Percentiles rank a stretch among this genome's conserved stretches.
Evolutionary conservation across 2,329 filamentous ascomycete species (phyloP).

Genomic region (Cryphonectria japonica): DNA sequence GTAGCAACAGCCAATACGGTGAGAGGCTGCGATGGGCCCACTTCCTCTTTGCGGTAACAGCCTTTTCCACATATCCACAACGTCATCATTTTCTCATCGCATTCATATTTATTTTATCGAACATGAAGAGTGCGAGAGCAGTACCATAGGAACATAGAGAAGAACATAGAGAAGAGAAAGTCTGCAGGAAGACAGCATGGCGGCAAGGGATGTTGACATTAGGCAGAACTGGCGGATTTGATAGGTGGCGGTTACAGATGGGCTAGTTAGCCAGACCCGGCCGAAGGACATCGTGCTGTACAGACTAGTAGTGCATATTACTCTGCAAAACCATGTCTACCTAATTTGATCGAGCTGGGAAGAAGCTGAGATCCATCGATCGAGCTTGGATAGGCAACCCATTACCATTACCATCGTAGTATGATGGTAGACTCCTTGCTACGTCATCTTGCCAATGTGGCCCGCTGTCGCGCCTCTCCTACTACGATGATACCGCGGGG

Average conservation of each 20-base stretch:
- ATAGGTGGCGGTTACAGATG: neutral
- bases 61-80: neutral
- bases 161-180: no score
- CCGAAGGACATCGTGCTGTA: neutral
- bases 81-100: constrained; percentile 8
- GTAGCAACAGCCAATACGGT: neutral
- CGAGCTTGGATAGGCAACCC: neutral
- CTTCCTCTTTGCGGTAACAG: constrained; percentile 7
- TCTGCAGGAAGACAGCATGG: neutral
- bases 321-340: neutral
- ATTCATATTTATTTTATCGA: neutral
- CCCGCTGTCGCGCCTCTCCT: neutral
- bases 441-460: neutral
- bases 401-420: neutral
- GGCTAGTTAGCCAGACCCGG: neutral
- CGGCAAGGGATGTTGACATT: neutral
- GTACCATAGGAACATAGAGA: neutral
- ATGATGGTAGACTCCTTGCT: neutral
- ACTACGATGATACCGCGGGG: neutral
- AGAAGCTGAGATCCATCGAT: neutral
- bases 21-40: neutral
- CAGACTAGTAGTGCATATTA: neutral
- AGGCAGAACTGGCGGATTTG: neutral
- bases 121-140: neutral
- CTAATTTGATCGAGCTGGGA: neutral